Evolutionary conservation across 176 grass and related monocot species (phyloP).

Genomic region (Paspalum vaginatum): DNA sequence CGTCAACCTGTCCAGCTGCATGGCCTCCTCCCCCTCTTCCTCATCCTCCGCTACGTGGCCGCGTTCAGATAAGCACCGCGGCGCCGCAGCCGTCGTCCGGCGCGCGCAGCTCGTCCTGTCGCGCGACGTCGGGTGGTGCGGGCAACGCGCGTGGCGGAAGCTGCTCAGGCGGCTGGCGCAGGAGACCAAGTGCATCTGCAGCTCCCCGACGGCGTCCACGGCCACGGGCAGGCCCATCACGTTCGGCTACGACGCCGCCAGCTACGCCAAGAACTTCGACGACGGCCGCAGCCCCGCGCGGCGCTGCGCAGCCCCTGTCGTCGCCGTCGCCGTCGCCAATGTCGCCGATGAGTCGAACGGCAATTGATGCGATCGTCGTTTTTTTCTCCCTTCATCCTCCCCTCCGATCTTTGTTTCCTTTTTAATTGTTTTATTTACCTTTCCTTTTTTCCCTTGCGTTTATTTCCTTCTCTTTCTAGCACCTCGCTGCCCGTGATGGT

Average conservation of each 20-base stretch:
- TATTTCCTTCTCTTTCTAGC: constrained; percentile 17
- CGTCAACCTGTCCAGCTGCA: constrained; percentile 37
- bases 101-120: constrained; percentile 60
- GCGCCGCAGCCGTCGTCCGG: constrained; percentile 33
- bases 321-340: background rate
- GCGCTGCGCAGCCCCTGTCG: background rate
- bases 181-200: constrained; percentile 70
- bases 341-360: constrained; percentile 28
- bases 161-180: constrained; percentile 71
- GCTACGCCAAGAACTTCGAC: constrained; percentile 98
- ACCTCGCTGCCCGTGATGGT: constrained; percentile 4
- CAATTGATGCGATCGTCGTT: constrained; percentile 27
- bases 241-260: constrained; percentile 83
- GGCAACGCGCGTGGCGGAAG: constrained; percentile 59
- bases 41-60: constrained; percentile 48
- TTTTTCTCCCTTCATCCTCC: background rate
- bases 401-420: constrained; percentile 19
- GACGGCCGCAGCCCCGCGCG: constrained; percentile 54
- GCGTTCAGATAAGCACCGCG: constrained; percentile 29
- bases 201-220: constrained; percentile 37
- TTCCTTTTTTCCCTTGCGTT: background rate
- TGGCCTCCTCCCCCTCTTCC: constrained; percentile 57
- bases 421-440: too few relatives aligned
- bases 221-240: constrained; percentile 48
- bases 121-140: constrained; percentile 53